Evolutionary conservation across 805 yeast species (phyloP).

Genomic region (Lipomyces kockii): DNA sequence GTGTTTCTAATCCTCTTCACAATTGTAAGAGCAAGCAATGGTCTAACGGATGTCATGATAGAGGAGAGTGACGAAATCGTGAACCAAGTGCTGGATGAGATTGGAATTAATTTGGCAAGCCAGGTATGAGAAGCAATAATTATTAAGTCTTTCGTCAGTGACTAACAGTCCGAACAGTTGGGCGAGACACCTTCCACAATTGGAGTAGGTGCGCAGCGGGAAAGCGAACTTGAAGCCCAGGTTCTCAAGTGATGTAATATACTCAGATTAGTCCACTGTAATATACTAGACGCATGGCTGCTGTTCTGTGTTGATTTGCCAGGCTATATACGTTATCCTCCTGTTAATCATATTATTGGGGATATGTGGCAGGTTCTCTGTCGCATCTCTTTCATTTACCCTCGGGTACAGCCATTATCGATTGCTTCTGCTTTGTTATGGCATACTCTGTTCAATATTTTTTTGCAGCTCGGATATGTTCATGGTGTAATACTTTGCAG

Average conservation of each 20-base stretch:
- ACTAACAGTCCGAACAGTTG: not conserved
- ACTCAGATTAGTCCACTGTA: not conserved
- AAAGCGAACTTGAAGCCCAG: not conserved
- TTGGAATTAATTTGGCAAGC: conserved; percentile 78
- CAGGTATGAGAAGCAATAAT: conserved; percentile 40
- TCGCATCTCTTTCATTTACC: not conserved
- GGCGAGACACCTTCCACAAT: conserved; percentile 2
- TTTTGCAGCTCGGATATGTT: too few species aligned
- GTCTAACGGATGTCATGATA: not conserved
- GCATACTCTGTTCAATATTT: too few species aligned
- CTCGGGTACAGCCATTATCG: too few species aligned
- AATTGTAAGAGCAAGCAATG: not conserved
- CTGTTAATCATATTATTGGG: not conserved
- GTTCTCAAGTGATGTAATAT: not conserved
- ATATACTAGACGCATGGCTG: not conserved
- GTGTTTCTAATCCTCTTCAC: not conserved
- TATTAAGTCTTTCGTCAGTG: not conserved
- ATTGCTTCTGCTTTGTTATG: too few species aligned
- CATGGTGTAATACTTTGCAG: too few species aligned
- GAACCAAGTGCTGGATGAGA: conserved; percentile 87
- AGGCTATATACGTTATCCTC: not conserved
- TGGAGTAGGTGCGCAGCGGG: conserved; percentile 5
- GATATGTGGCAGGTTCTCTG: not conserved
- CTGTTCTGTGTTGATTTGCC: not conserved
- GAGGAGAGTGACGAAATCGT: conserved; percentile 49